These are phyloP conservation scores for Aspergillus luchuensis DNA, from an alignment of 2,329 filamentous ascomycete species.

Conservation along the genomic window DNA sequence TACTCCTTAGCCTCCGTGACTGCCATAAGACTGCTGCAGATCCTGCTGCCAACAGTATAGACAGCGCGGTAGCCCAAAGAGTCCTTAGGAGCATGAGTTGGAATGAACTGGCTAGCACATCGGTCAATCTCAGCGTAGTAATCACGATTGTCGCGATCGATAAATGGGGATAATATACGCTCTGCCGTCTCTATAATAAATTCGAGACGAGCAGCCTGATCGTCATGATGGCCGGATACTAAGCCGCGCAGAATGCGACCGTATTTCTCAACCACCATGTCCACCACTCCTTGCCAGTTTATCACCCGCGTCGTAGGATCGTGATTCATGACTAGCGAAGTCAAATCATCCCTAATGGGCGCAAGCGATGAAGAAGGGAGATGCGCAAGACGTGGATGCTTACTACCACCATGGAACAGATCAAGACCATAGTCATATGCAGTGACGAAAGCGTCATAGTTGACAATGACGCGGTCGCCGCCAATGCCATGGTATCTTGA, in stretches of 20 bases:
- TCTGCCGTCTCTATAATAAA: background rate
- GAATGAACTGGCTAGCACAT: conserved; percentile 1
- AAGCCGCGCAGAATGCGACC: background rate
- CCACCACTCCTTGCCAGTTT: background rate
- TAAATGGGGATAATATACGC: background rate
- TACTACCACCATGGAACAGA: background rate
- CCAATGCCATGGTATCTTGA: background rate
- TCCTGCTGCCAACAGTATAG: background rate
- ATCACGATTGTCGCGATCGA: background rate
- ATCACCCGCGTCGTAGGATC: background rate
- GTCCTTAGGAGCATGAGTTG: background rate
- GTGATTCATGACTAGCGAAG: background rate
- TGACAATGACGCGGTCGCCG: background rate
- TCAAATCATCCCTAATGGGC: background rate
- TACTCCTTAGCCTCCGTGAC: background rate
- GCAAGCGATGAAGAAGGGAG: background rate
- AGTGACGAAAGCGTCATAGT: background rate
- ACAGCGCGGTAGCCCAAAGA: background rate
- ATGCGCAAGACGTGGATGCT: background rate
- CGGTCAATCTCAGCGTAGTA: background rate
- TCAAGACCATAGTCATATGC: background rate
- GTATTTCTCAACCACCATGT: conserved; percentile 2
- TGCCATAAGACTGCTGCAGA: background rate
- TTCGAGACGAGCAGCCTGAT: background rate
- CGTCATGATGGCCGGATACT: background rate